Conservation (phyloP, 2,329 filamentous ascomycete genomes). For the Botrytis hyacinthi region DNA sequence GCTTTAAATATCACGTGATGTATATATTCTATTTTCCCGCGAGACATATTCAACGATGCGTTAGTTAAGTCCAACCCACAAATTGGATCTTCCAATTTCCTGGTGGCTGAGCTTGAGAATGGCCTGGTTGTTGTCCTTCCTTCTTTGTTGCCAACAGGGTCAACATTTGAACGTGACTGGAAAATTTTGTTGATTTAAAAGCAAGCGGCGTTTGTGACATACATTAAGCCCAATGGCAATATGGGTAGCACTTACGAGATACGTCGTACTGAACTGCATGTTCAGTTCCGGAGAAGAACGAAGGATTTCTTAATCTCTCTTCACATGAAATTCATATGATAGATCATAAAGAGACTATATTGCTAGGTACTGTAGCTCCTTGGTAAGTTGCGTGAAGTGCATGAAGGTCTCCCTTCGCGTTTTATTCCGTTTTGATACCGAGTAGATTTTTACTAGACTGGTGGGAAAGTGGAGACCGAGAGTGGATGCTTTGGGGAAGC, state of each 20-base stretch:
- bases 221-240: not conserved
- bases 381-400: not conserved
- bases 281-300: not conserved
- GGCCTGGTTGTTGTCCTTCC: not conserved
- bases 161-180: not conserved
- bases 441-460: constrained; percentile 5
- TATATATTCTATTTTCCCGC: not conserved
- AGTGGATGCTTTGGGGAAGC: constrained; percentile 2
- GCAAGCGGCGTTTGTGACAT: not conserved
- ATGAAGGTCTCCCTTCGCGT: not conserved
- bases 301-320: not conserved
- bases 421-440: constrained; percentile 6
- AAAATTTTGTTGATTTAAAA: constrained; percentile 7
- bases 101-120: not conserved
- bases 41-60: constrained; percentile 5
- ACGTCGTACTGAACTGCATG: not conserved
- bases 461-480: constrained; percentile 7
- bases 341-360: constrained; percentile 8
- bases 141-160: not conserved
- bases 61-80: not conserved
- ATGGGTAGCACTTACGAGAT: constrained; percentile 7
- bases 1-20: not conserved
- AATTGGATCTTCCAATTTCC: not conserved
- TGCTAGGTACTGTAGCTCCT: not conserved
- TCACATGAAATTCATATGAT: constrained; percentile 1